Conservation (phyloP, 164 flowering plant genomes). For the Vitis rotundifolia region DNA sequence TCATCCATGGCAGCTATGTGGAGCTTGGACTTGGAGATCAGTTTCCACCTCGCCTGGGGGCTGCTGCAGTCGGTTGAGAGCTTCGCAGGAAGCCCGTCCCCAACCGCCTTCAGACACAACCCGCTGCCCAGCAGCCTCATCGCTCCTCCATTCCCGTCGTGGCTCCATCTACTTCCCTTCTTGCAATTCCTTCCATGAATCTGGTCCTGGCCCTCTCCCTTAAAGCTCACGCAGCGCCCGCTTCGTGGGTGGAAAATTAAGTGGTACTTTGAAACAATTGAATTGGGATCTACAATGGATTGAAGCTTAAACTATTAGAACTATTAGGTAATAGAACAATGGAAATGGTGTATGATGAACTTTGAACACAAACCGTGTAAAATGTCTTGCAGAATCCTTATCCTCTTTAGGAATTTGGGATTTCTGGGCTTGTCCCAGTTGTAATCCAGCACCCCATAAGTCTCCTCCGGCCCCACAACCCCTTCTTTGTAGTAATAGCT, state of each 20-base stretch:
- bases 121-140: slow-evolving; percentile 28
- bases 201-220: slow-evolving; percentile 1
- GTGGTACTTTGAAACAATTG: slow-evolving; percentile 11
- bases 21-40: slow-evolving; percentile 27
- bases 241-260: slow-evolving; percentile 46
- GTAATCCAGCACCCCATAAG: slow-evolving; percentile 35
- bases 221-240: slow-evolving; percentile 35
- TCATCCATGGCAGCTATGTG: slow-evolving; percentile 38
- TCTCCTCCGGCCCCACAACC: slow-evolving; percentile 28
- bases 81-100: slow-evolving; percentile 26
- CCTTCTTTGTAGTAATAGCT: slow-evolving; percentile 45
- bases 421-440: slow-evolving; percentile 41
- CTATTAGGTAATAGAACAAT: too few relatives aligned
- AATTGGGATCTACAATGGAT: slow-evolving; percentile 27
- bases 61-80: slow-evolving; percentile 37
- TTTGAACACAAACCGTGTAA: slow-evolving; percentile 28
- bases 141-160: slow-evolving; percentile 17
- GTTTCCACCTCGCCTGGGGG: slow-evolving; percentile 31
- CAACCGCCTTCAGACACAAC: slow-evolving; percentile 30
- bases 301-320: too few relatives aligned
- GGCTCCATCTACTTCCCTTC: slow-evolving; percentile 28
- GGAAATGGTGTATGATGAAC: too few relatives aligned
- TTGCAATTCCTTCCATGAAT: slow-evolving; percentile 22
- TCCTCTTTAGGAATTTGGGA: slow-evolving; percentile 22
- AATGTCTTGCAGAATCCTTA: slow-evolving; percentile 25